Evolutionary conservation across 495 filamentous ascomycete species (phyloP), one percentile per base, ranked within the genome.

Genomic region (Aspergillus steynii): DNA sequence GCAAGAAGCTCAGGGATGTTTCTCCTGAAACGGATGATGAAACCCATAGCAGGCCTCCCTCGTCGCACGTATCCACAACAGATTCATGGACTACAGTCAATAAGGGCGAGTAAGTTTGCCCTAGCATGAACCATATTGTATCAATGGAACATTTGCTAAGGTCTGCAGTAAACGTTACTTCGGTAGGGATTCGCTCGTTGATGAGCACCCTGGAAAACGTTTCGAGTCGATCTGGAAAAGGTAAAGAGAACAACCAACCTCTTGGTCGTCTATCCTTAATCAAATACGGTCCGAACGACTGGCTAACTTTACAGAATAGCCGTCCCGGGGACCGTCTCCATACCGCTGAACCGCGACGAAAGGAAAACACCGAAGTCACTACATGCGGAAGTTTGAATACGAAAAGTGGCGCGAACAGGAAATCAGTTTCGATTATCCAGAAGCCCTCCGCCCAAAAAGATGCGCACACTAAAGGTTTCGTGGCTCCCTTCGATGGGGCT

Each of bases 1-100:
- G 47, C 14, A 46, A 55, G n/a, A 28, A 25, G 29, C 47, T 29
- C 31, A 48, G 29, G 10, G 32, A 34, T 28, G 25, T 26, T 8
- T 32, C 42, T 4, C 53, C 47, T 10, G 53, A 34, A 28, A 31
- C 49, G 25, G 57, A 47, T 12, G 51, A 56, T 15, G 57, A 54
- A 10, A 56, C 57, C 46, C 62, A 67, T 31, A 52, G 20, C 9
- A 47, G 34, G 26, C 47, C 51, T n/a, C 61, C 50, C 26, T 61
- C 59, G 20, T 70, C 65, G 4, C 59, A 42, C 10, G 29, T 54
- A 20, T 70, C 68, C 15, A 68, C 65, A 32, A 61, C 61, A 27
- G 62, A 65, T 52, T 70, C 68, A 7, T 67, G 68, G 68, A 57
- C 61, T 26, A 65, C 64, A 3, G 57, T 59, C 42, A 55, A 59